Evolutionary conservation across 1,284 basidiomycete species (phyloP).

Genomic region (Hymenochaete sp.): DNA sequence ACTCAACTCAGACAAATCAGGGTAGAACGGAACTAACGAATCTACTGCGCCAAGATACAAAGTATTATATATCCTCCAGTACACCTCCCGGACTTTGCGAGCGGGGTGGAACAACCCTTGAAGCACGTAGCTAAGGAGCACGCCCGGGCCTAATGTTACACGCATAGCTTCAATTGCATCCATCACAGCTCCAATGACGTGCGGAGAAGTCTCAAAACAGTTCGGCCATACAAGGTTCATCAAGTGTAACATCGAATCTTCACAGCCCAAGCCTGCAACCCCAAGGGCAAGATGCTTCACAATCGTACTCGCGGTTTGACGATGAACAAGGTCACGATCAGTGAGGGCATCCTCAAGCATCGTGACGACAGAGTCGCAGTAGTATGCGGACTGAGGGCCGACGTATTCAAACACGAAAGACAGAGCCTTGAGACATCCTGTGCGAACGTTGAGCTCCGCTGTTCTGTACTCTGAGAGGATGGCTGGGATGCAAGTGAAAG

Average conservation of each 20-base stretch:
- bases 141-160: constrained; percentile 89
- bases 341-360: constrained; percentile 98
- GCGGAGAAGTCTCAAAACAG: constrained; percentile 96
- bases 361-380: constrained; percentile 93
- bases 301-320: constrained; percentile 97
- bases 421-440: constrained; percentile 97
- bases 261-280: constrained; percentile 93
- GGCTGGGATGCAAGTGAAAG: constrained; percentile 98
- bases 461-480: constrained; percentile 99
- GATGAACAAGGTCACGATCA: constrained; percentile 95
- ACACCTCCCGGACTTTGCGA: constrained; percentile 88
- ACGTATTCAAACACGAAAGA: constrained; percentile 99
- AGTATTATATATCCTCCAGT: constrained; percentile 91
- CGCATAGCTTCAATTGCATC: constrained; percentile 96
- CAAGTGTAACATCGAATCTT: constrained; percentile 94
- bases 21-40: constrained; percentile 91
- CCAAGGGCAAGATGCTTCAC: constrained; percentile 98
- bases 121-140: constrained; percentile 84
- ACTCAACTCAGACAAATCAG: constrained; percentile 77
- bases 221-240: constrained; percentile 99
- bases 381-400: constrained; percentile 98
- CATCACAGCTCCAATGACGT: constrained; percentile 96
- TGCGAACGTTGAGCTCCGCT: constrained; percentile 95
- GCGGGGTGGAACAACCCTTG: constrained; percentile 95
- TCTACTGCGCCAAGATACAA: constrained; percentile 85